Base-by-base conservation (phyloP, 306 rosid genomes). In the Calophaca sinica region DNA sequence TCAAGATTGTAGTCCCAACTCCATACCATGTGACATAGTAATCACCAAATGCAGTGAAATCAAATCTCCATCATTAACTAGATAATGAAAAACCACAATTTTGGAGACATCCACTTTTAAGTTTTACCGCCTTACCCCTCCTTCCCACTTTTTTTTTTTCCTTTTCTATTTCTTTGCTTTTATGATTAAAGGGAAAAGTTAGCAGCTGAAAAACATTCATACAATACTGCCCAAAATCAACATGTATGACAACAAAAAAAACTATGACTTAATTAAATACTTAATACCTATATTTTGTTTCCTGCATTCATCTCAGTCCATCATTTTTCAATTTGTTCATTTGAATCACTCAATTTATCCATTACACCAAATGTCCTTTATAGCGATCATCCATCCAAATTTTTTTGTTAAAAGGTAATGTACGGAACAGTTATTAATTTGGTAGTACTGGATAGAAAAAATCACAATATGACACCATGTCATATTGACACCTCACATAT, bases 1-100 rank as follows among this genome's bases (percentile, higher is more conserved):
- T 45, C 80, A 52, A 73, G 60, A 41, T 52, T 28, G 36, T 31
- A 51, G 79, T 64, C 45, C 33, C 55, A 62, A 10, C 62, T 48
- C 28, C 61, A 45, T 46, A 60, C 26, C 70, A 33, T 35, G 59
- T 32, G 60, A 20, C 20, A 42, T 41, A 70, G 65, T 42, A 76
- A 62, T 51, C 66, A 78, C 61, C 68, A 31, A 28, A 71, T 71
- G 73, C 73, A 63, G 35, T 35, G 41, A 62, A 63, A 39, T 11
- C 52, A 26, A 66, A 55, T 39, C 26, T 66, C 68, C 60, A 45
- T 39, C 57, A 48, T 61, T 50, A 0, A 41, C 55, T 70, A 51
- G 46, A 39, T 42, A 49, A 12, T 9, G 52, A 39, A 48, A 59
- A 49, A 36, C 44, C n/a, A 5, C 39, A 59, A 59, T 50, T 35